Evolutionary conservation across 2,329 filamentous ascomycete species (phyloP).

Genomic region (Phyllosticta capitalensis): DNA sequence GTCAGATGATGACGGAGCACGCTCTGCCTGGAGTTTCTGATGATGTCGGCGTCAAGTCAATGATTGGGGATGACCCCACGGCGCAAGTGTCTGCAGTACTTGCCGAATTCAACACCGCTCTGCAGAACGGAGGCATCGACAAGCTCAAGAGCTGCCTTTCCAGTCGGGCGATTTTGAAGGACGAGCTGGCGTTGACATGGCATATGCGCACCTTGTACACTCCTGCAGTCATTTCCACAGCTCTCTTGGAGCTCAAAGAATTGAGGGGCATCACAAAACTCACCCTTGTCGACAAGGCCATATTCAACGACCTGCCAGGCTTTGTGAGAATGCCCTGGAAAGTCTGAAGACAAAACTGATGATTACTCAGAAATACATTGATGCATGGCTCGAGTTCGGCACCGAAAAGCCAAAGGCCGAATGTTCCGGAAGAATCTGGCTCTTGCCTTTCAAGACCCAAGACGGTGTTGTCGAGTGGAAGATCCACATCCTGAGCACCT

Average conservation of each 20-base stretch:
- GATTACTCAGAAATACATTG: not conserved
- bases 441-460: not conserved
- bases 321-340: not conserved
- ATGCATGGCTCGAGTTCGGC: not conserved
- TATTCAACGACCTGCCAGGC: not conserved
- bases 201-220: not conserved
- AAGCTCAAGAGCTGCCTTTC: not conserved
- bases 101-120: not conserved
- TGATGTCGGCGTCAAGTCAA: not conserved
- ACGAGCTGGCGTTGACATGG: constrained; percentile 1
- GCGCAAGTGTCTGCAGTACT: not conserved
- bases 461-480: constrained; percentile 3
- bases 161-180: not conserved
- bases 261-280: not conserved
- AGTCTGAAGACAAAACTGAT: not conserved
- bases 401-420: not conserved
- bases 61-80: not conserved
- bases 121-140: not conserved
- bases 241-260: not conserved
- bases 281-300: not conserved
- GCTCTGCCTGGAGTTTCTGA: not conserved
- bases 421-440: not conserved
- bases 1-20: not conserved
- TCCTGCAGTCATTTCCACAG: not conserved
- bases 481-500: constrained; percentile 10